A percentile compares a stretch with the other conserved stretches of the same genome.
Conservation (phyloP, 192 early-diverging fungal genomes). For the Mortierella hygrophila region DNA sequence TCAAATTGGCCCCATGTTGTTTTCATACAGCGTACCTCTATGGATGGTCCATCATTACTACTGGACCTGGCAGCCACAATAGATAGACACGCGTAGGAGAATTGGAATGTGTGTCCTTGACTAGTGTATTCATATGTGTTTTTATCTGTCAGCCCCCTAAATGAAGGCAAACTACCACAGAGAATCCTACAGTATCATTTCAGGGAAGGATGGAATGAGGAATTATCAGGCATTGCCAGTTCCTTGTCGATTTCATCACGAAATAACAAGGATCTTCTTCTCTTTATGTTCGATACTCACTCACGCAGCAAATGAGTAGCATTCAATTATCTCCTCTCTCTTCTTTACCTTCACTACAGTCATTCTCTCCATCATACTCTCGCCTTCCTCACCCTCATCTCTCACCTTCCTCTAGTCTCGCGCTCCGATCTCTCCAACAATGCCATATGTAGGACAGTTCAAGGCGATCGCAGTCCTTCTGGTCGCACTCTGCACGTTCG, state of each 20-base stretch:
- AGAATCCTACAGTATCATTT: neutral
- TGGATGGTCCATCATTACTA: too few species aligned
- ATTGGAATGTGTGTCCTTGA: too few species aligned
- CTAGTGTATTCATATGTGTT: too few species aligned
- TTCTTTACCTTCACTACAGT: too few species aligned
- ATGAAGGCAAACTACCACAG: too few species aligned
- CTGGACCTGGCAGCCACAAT: too few species aligned
- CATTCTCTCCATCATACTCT: neutral
- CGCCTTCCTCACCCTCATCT: neutral
- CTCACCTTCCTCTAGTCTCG: too few species aligned
- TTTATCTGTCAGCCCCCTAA: too few species aligned
- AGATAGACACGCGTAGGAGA: too few species aligned
- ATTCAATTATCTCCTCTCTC: too few species aligned
- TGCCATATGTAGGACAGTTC: conserved; percentile 23
- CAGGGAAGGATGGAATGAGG: neutral
- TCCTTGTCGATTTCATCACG: neutral
- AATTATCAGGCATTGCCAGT: neutral
- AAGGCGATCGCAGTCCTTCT: conserved; percentile 13
- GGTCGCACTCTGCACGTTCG: conserved; percentile 17
- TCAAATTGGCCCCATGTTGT: neutral
- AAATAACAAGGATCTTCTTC: neutral
- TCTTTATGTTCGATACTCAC: neutral
- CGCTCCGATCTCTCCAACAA: neutral
- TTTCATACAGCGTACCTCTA: too few species aligned
- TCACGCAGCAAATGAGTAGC: neutral